Base-by-base conservation (phyloP, 257 asterid genomes). In the Salvia miltiorrhiza region DNA sequence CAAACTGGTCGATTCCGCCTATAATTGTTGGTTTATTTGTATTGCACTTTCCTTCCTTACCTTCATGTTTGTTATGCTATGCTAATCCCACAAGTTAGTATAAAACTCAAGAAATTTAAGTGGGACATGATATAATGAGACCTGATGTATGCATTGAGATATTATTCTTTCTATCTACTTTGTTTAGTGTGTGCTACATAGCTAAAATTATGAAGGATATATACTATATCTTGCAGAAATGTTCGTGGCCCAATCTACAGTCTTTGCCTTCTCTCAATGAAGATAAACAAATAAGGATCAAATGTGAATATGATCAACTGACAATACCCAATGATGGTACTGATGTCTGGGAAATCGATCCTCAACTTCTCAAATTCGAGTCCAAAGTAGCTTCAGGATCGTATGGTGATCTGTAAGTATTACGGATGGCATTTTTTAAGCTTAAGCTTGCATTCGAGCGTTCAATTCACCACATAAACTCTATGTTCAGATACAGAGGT, bases 261-360 rank as follows among this genome's bases (percentile, higher is more conserved):
- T 72, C 76, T 60, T 49, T 82, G 76, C 80, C 85, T 57, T 43
- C 87, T 47, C 61, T 71, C 19, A 47, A 30, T 43, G 88, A 86
- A 65, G 68, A 40, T 17, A 78, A 80, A 77, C 79, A 69, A 23
- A 49, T 74, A 9, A 76, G 48, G 54, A 67, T 76, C 41, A 81
- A 79, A 81, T 11, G 69, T 50, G 89, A 83, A 79, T 58, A 79
- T 10, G 74, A 80, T 66, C 86, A 78, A 76, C 73, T 86, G 79
- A 67, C 58, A 49, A 86, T 86, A 73, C 92, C 89, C 59, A 78
- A 54, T 67, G 92, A 86, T 76, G 92, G 87, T 13, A 81, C 83
- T 70, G 92, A 86, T 78, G 92, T 84, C 62, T 86, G 92, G 92
- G 92, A 86, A 76, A 86, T 86, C 48, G 89, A 86, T 76, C 86